Evolutionary conservation across 1,284 basidiomycete species (phyloP).

Genomic region (Moesziomyces sp.): DNA sequence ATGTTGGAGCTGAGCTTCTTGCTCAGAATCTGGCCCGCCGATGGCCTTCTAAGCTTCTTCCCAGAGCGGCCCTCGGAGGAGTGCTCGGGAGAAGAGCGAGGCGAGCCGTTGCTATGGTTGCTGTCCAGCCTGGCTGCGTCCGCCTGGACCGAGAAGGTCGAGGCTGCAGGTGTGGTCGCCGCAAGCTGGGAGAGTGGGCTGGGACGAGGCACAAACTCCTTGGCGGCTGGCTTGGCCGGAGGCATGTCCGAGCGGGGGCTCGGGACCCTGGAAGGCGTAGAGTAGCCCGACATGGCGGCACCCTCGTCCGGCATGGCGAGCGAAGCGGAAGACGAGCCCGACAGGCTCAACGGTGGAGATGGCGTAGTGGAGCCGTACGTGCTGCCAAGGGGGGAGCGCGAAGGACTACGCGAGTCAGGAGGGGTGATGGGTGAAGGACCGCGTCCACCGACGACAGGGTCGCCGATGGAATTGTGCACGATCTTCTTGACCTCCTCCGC

Average conservation of each 20-base stretch:
- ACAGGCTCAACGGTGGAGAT: slow-evolving; percentile 12
- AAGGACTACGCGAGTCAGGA: background rate
- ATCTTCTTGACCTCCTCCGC: slow-evolving; percentile 30
- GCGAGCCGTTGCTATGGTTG: background rate
- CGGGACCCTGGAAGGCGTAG: slow-evolving; percentile 18
- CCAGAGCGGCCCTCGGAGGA: background rate
- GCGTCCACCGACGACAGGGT: background rate
- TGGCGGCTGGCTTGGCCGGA: slow-evolving; percentile 15
- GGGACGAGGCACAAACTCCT: slow-evolving; percentile 30
- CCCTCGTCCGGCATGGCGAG: slow-evolving; percentile 15
- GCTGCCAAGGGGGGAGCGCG: slow-evolving; percentile 4
- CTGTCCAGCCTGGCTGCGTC: background rate
- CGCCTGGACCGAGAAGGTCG: background rate
- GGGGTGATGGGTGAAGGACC: background rate
- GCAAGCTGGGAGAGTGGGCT: slow-evolving; percentile 42
- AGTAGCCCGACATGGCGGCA: slow-evolving; percentile 20
- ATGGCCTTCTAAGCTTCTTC: slow-evolving; percentile 19
- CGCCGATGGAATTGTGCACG: background rate
- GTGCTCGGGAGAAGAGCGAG: background rate
- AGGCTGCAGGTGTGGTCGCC: slow-evolving; percentile 10
- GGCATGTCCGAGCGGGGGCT: slow-evolving; percentile 22
- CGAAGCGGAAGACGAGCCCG: slow-evolving; percentile 8
- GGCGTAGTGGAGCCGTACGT: background rate
- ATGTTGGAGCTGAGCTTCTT: slow-evolving; percentile 44
- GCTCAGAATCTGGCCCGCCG: slow-evolving; percentile 24